These are phyloP conservation scores for Talaromyces ruber DNA, from an alignment of 495 filamentous ascomycete genomes.

Conservation along the genomic window DNA sequence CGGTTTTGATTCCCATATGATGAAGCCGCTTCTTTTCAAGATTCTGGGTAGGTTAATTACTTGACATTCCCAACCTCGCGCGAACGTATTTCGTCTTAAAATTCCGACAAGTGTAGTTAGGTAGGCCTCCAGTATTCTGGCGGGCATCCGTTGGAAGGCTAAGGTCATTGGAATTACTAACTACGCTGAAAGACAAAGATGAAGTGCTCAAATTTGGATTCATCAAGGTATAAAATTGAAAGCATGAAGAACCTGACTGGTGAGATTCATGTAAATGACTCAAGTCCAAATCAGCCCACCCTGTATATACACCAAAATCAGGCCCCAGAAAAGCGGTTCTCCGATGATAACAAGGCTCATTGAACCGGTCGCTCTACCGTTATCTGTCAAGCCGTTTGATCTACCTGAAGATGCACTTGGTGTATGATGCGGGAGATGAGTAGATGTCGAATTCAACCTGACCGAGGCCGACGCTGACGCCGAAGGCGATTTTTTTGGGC, in stretches of 20 bases:
- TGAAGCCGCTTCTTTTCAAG: no score
- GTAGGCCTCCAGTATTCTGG: no score
- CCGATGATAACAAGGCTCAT: background rate
- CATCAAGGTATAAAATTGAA: background rate
- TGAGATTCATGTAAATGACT: background rate
- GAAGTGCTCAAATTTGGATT: background rate
- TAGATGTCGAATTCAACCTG: background rate
- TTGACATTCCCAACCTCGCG: no score
- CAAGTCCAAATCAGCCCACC: background rate
- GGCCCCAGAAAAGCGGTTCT: background rate
- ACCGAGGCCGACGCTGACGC: background rate
- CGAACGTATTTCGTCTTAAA: no score
- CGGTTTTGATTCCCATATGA: no score
- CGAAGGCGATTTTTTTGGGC: background rate
- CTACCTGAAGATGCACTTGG: background rate
- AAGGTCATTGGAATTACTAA: background rate
- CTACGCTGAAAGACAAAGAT: background rate
- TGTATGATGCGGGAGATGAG: background rate
- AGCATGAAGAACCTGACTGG: background rate
- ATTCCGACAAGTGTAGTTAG: no score
- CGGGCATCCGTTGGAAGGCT: background rate
- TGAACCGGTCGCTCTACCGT: background rate
- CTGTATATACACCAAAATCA: background rate
- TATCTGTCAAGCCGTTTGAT: background rate
- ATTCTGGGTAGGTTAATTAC: no score